phyloP scores from a whole-genome alignment of 495 filamentous ascomycete species.

The Glarea lozoyensis region DNA sequence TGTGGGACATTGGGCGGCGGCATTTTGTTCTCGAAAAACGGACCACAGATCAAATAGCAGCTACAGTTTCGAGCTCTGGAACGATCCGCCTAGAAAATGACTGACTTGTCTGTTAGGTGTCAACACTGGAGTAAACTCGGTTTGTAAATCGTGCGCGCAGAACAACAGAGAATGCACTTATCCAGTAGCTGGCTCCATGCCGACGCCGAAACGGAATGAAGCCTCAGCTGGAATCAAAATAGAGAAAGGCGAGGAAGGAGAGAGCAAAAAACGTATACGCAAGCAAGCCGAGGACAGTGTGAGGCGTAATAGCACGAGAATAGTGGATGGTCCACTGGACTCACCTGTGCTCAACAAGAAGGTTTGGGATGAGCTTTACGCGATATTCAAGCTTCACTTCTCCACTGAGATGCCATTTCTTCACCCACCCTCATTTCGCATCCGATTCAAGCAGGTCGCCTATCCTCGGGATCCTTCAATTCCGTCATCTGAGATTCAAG shows the following conservation, averaged over 20 bases:
- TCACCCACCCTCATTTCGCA: conserved; percentile 67
- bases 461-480: conserved; percentile 18
- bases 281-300: conserved; percentile 42
- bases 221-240: conserved; percentile 44
- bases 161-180: conserved; percentile 73
- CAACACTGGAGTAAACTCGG: conserved; percentile 66
- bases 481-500: conserved; percentile 28
- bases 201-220: conserved; percentile 46
- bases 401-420: conserved; percentile 77
- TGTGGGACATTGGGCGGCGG: no score
- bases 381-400: conserved; percentile 76
- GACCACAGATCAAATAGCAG: no score
- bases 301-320: conserved; percentile 28
- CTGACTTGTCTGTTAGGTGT: conserved; percentile 26
- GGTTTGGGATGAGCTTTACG: conserved; percentile 63
- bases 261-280: conserved; percentile 48
- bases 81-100: no score
- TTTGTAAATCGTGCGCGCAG: conserved; percentile 69
- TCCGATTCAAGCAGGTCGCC: conserved; percentile 31
- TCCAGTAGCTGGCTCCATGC: conserved; percentile 47
- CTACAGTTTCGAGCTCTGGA: no score
- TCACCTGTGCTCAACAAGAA: conserved; percentile 53
- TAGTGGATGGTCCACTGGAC: conserved; percentile 39
- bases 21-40: no score
- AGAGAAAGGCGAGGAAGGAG: conserved; percentile 51